These are phyloP conservation scores for Cercospora janseana DNA, from an alignment of 2,329 filamentous ascomycete species.

Conservation along the genomic window DNA sequence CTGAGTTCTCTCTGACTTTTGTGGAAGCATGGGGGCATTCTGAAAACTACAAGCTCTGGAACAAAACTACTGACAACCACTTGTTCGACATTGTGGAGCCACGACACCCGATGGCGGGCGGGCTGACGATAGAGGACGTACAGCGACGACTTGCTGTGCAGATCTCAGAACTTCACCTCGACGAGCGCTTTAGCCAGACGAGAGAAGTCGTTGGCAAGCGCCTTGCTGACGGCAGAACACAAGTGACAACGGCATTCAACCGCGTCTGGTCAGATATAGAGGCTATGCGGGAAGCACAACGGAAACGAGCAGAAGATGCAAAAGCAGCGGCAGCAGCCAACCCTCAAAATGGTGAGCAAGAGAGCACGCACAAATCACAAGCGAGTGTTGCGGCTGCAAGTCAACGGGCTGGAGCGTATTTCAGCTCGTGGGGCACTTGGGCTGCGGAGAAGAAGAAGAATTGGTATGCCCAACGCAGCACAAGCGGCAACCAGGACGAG, in stretches of 20 bases:
- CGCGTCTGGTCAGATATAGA: slow-evolving; percentile 91
- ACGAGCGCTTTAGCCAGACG: slow-evolving; percentile 81
- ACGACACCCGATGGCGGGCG: slow-evolving; percentile 87
- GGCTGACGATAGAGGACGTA: slow-evolving; percentile 89
- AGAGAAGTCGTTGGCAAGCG: slow-evolving; percentile 85
- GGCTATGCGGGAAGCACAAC: slow-evolving; percentile 69
- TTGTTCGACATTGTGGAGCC: slow-evolving; percentile 94
- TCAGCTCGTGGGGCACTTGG: slow-evolving; percentile 64
- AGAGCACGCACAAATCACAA: slow-evolving; percentile 50
- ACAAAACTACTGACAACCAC: slow-evolving; percentile 69
- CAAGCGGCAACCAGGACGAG: not conserved
- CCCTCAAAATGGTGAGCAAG: slow-evolving; percentile 18
- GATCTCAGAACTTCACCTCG: slow-evolving; percentile 88
- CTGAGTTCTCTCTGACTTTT: slow-evolving; percentile 82
- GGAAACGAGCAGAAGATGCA: slow-evolving; percentile 59
- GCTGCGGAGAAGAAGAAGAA: slow-evolving; percentile 70
- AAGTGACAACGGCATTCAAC: slow-evolving; percentile 82
- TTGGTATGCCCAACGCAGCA: slow-evolving; percentile 15
- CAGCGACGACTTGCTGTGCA: slow-evolving; percentile 87
- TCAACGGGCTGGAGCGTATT: slow-evolving; percentile 59
- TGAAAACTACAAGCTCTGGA: slow-evolving; percentile 89
- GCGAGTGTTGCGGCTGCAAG: slow-evolving; percentile 54
- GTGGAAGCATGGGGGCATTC: slow-evolving; percentile 84
- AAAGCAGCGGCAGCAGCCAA: slow-evolving; percentile 40
- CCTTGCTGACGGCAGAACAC: slow-evolving; percentile 81